Evolutionary conservation across 2,329 filamentous ascomycete species (phyloP), one percentile per base, ranked within the genome.

Genomic region (Pezicula neosporulosa): DNA sequence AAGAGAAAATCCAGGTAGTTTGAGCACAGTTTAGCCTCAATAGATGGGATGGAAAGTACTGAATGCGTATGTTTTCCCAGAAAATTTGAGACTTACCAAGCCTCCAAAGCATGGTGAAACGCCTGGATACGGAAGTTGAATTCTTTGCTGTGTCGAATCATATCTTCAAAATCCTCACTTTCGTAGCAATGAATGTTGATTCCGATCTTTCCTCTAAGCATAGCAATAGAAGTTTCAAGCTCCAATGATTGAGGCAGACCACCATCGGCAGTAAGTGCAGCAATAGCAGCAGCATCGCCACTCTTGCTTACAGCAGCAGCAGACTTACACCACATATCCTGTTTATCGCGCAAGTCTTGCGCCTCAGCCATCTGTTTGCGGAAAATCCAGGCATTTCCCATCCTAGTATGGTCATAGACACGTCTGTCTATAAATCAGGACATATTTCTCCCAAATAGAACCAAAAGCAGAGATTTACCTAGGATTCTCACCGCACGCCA

Each of bases 401-500:
- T 70, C 21, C 72, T 66, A 3, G 66, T 70, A 45, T 73, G 68
- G 4, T 60, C 60, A 55, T 73, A 73, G 1, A 65, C 52, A 0
- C 51, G 33, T 50, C 66, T 24, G 7, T 24, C 24, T 24, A 24
- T 24, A 24, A 24, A 24, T 24, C 24, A 24, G 24, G 24, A 24
- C 24, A 24, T 24, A 24, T 6, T 24, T 24, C 24, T 24, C 7
- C 24, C 24, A 4, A 24, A 6, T 4, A 24, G 24, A 24, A 2
- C 24, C 5, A 24, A 24, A 6, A 24, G 24, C 7, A 24, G 24
- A 24, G 7, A 24, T 24, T 24, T 24, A 24, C 24, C 24, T 70
- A n/a, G 72, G 71, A 53, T 76, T 76, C 58, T 75, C 73, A 8
- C 73, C 73, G 53, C 72, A 72, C 1, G 73, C 73, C 67, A 75